A percentile compares a stretch with the other conserved stretches of the same genome.
Evolutionary conservation across 371 early-diverging fungal genomes (phyloP).

Genomic region (Parasitella parasitica): DNA sequence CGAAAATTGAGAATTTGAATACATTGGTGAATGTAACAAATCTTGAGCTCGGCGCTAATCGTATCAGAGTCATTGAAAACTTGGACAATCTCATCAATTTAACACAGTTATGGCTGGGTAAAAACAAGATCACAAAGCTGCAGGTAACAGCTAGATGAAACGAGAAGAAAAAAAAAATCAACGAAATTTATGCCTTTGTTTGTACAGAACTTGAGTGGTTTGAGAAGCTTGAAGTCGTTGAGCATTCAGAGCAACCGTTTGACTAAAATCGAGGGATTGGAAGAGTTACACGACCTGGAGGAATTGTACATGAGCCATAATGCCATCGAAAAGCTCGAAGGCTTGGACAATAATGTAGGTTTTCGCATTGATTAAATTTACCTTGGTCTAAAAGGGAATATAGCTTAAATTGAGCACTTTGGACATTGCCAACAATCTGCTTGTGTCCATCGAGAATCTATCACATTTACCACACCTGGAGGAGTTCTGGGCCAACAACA

Average conservation of each 20-base stretch:
- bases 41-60: conserved; percentile 94
- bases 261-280: conserved; percentile 73
- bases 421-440: conserved; percentile 83
- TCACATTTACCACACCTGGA: conserved; percentile 68
- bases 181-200: neutral
- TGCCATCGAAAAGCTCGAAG: conserved; percentile 70
- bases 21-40: conserved; percentile 67
- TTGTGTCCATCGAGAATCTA: conserved; percentile 79
- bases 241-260: conserved; percentile 89
- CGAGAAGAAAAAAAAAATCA: neutral
- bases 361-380: neutral
- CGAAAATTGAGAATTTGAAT: conserved; percentile 73
- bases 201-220: conserved; percentile 34
- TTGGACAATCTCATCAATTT: conserved; percentile 77
- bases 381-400: neutral
- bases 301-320: conserved; percentile 91
- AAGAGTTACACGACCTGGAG: conserved; percentile 68
- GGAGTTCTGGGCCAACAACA: conserved; percentile 93
- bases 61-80: conserved; percentile 86
- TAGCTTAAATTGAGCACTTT: conserved; percentile 70
- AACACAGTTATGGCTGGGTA: conserved; percentile 92
- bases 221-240: conserved; percentile 70
- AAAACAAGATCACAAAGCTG: conserved; percentile 91
- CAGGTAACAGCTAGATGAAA: conserved; percentile 49
- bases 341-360: conserved; percentile 74